Evolutionary conservation across 2,329 filamentous ascomycete species (phyloP).

Genomic region (Verticillium isaacii): DNA sequence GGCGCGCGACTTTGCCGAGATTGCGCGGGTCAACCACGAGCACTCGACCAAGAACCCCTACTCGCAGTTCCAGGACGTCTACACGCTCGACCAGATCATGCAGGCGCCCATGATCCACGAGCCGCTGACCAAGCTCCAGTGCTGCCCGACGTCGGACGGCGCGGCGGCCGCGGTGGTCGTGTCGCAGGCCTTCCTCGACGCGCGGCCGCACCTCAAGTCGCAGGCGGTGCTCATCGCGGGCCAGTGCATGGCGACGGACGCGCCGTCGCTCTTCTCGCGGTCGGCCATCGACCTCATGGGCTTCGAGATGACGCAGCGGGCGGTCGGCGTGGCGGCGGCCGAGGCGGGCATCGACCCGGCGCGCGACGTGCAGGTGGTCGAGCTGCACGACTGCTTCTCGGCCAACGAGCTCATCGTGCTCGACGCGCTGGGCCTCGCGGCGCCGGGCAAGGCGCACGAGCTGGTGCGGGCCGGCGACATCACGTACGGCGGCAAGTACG

Average conservation of each 20-base stretch:
- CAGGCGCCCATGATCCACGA: conserved; percentile 72
- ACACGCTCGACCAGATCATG: conserved; percentile 79
- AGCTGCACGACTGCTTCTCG: conserved; percentile 95
- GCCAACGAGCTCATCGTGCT: conserved; percentile 91
- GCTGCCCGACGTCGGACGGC: conserved; percentile 93
- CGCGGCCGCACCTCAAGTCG: conserved; percentile 72
- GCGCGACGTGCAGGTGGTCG: conserved; percentile 68
- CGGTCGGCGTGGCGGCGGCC: conserved; percentile 62
- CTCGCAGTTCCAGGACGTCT: conserved; percentile 94
- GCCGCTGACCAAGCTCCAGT: conserved; percentile 95
- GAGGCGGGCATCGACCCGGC: conserved; percentile 66
- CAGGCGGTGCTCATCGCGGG: conserved; percentile 89
- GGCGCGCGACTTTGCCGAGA: conserved; percentile 86
- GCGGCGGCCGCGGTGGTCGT: conserved; percentile 85
- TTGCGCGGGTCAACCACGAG: conserved; percentile 85
- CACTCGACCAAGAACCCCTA: conserved; percentile 93
- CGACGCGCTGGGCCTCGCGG: conserved; percentile 76
- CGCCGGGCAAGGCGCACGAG: conserved; percentile 83
- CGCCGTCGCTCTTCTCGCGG: conserved; percentile 70
- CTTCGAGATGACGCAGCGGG: conserved; percentile 74
- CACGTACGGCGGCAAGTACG: conserved; percentile 78
- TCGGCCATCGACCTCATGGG: conserved; percentile 86
- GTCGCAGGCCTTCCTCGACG: conserved; percentile 82
- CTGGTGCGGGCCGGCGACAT: conserved; percentile 84
- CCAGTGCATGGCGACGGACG: conserved; percentile 82